A percentile compares a stretch with the other conserved stretches of the same genome.
Conservation (phyloP, 495 filamentous ascomycete species). For the Immersiella caudata region DNA sequence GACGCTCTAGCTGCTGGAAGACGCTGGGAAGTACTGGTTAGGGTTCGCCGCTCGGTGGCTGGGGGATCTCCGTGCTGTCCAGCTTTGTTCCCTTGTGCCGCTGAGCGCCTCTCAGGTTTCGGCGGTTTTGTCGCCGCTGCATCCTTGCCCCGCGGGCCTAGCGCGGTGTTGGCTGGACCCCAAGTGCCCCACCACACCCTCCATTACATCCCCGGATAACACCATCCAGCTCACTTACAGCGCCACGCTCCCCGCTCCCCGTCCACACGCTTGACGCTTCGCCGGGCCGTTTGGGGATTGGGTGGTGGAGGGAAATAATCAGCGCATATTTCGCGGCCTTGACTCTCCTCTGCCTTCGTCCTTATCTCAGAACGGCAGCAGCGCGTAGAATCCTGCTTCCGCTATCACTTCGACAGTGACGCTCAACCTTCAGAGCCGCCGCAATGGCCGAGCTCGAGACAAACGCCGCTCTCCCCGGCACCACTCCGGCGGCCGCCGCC, state of each 20-base stretch:
- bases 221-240: constrained; percentile 14
- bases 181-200: constrained; percentile 17
- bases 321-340: constrained; percentile 11
- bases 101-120: not conserved
- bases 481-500: not conserved
- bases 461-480: constrained; percentile 9
- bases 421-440: constrained; percentile 14
- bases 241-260: constrained; percentile 17
- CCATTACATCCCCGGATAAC: constrained; percentile 12
- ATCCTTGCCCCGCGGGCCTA: constrained; percentile 3
- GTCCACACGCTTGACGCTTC: constrained; percentile 11
- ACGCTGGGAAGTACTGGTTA: not conserved
- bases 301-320: constrained; percentile 12
- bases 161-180: constrained; percentile 7
- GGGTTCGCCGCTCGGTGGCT: not conserved
- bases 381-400: not conserved
- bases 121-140: not conserved
- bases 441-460: constrained; percentile 32
- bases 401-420: not conserved
- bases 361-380: not conserved
- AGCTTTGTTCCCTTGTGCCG: not conserved
- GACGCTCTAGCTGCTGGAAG: constrained; percentile 5
- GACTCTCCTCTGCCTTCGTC: not conserved
- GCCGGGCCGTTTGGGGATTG: constrained; percentile 12
- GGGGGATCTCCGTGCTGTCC: not conserved